Percentiles rank a stretch among this genome's conserved stretches.
These are phyloP conservation scores for Paecilomyces sp. DNA, from an alignment of 2,329 filamentous ascomycete species.

Conservation along the genomic window DNA sequence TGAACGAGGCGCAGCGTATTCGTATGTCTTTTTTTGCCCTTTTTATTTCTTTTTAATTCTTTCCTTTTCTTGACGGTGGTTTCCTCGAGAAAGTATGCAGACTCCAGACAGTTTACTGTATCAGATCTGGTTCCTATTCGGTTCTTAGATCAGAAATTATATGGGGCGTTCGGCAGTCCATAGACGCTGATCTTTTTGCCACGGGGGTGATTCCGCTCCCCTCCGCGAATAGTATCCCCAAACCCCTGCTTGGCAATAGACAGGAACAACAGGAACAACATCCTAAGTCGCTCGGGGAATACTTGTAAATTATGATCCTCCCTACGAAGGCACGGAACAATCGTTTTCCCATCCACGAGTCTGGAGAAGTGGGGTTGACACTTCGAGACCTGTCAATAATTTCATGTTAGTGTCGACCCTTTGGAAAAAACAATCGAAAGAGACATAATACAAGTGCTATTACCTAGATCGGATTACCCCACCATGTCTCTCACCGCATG, in stretches of 20 bases:
- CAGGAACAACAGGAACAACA: not conserved
- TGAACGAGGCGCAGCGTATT: not conserved
- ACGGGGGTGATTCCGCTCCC: not conserved
- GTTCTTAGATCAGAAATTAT: not conserved
- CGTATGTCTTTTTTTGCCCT: not conserved
- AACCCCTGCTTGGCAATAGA: not conserved
- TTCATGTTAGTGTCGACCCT: not conserved
- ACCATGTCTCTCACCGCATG: not conserved
- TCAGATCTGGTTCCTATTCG: not conserved
- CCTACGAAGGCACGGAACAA: not conserved
- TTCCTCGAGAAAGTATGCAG: not conserved
- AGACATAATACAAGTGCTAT: no score
- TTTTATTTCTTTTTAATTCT: not conserved
- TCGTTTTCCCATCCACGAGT: not conserved
- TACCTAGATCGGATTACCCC: not conserved
- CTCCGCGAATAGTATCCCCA: not conserved
- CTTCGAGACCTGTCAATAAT: not conserved
- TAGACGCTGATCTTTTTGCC: not conserved
- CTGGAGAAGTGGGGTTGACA: not conserved
- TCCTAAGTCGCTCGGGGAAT: not conserved
- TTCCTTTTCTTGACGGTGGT: not conserved
- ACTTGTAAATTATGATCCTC: not conserved
- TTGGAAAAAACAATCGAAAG: not conserved
- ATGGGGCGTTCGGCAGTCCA: not conserved
- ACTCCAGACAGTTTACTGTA: not conserved